These are phyloP conservation scores for Sclerospora graminicola DNA, from an alignment of 352 stramenopile genomes.

Conservation along the genomic window DNA sequence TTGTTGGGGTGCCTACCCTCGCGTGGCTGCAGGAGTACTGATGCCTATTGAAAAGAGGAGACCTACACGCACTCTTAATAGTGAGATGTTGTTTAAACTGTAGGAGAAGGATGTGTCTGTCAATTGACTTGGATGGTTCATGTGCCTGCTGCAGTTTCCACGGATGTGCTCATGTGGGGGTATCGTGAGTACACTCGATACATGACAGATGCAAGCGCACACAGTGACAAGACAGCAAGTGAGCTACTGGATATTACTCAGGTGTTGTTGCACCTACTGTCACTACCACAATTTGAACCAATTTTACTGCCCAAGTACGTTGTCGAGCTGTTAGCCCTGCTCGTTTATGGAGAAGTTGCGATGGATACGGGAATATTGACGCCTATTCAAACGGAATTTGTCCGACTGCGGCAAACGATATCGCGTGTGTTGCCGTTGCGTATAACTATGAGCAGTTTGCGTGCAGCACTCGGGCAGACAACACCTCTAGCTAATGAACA, in stretches of 20 bases:
- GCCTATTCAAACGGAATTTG: constrained; percentile 23
- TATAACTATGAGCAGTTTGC: constrained; percentile 66
- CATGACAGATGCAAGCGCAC: constrained; percentile 2
- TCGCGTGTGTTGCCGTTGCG: constrained; percentile 46
- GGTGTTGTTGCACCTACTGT: constrained; percentile 47
- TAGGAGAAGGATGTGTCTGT: background rate
- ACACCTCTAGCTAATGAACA: constrained; percentile 6
- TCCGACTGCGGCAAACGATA: constrained; percentile 28
- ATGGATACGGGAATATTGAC: constrained; percentile 7
- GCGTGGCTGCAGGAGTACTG: constrained; percentile 40
- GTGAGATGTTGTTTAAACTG: constrained; percentile 21
- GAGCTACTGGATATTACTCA: constrained; percentile 36
- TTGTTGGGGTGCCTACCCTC: constrained; percentile 52
- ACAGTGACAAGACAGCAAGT: constrained; percentile 3
- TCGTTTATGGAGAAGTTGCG: constrained; percentile 42
- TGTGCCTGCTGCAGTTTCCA: constrained; percentile 33
- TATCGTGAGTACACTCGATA: constrained; percentile 13
- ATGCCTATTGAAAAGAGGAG: constrained; percentile 49
- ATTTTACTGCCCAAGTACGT: constrained; percentile 77
- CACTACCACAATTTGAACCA: constrained; percentile 61
- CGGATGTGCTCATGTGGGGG: constrained; percentile 39
- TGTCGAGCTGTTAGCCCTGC: constrained; percentile 55
- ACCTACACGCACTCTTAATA: constrained; percentile 69
- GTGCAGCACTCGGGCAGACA: constrained; percentile 47
- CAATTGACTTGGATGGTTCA: background rate